A percentile compares a stretch with the other conserved stretches of the same genome.
Evolutionary conservation across 495 filamentous ascomycete genomes (phyloP).

Genomic region (Penicillium soppii): DNA sequence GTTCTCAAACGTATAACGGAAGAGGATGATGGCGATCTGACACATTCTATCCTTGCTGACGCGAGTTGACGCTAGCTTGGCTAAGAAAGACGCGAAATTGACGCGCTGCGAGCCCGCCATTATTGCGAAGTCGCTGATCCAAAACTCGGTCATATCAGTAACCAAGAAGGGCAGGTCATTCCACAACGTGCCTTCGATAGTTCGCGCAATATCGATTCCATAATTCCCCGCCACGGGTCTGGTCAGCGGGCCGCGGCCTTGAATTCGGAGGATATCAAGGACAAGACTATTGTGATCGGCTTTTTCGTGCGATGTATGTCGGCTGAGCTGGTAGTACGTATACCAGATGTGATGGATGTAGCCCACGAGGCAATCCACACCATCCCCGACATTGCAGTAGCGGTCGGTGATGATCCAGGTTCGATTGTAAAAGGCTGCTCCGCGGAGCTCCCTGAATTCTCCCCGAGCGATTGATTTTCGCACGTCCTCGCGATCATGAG

Average conservation of each 20-base stretch:
- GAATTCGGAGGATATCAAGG: conserved; percentile 21
- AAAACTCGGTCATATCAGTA: conserved; percentile 18
- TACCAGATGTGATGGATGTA: conserved; percentile 18
- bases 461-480: conserved; percentile 8
- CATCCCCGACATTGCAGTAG: conserved; percentile 20
- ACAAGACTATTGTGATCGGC: conserved; percentile 16
- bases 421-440: conserved; percentile 8
- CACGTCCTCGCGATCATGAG: background rate
- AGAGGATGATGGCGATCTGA: conserved; percentile 16
- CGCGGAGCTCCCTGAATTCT: conserved; percentile 9
- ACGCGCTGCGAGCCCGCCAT: conserved; percentile 16
- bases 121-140: conserved; percentile 3
- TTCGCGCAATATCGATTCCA: conserved; percentile 18
- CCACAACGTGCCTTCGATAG: conserved; percentile 17
- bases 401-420: conserved; percentile 10
- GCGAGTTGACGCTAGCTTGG: conserved; percentile 16
- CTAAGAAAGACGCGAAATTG: conserved; percentile 16
- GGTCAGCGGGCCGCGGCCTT: conserved; percentile 16
- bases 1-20: conserved; percentile 10
- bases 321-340: conserved; percentile 14
- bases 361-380: conserved; percentile 14
- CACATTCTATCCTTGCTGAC: conserved; percentile 15
- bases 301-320: conserved; percentile 6
- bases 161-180: conserved; percentile 21
- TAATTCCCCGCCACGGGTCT: conserved; percentile 5